Percentiles rank a stretch among this genome's conserved stretches.
Conservation (phyloP, 2,329 filamentous ascomycete species). For the Falciphora oryzae region DNA sequence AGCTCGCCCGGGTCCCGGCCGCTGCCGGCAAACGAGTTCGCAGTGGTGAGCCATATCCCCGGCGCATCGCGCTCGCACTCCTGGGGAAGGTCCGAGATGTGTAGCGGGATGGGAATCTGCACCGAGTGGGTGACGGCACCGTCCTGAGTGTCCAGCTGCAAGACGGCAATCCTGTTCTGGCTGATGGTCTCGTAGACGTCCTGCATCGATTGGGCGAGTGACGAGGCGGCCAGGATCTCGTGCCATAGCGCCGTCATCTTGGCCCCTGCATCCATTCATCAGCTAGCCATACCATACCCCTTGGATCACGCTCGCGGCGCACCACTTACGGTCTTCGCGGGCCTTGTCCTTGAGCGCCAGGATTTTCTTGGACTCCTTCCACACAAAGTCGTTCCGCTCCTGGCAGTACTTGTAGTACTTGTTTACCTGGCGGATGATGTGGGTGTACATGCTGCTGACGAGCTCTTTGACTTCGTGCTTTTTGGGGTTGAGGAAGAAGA, state of each 20-base stretch:
- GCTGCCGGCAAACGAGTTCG: conserved; percentile 59
- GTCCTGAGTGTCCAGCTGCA: conserved; percentile 63
- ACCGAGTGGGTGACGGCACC: conserved; percentile 56
- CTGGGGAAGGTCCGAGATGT: conserved; percentile 66
- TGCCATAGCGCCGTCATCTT: conserved; percentile 64
- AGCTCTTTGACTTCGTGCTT: conserved; percentile 70
- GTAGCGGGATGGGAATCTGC: conserved; percentile 60
- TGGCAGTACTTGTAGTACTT: conserved; percentile 92
- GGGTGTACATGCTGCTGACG: conserved; percentile 72
- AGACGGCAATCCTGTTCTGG: conserved; percentile 76
- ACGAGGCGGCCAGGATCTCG: conserved; percentile 65
- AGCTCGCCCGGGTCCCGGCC: conserved; percentile 37
- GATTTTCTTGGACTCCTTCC: conserved; percentile 82
- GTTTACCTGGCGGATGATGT: conserved; percentile 87
- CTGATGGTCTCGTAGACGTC: conserved; percentile 78
- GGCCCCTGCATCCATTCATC: conserved; percentile 31
- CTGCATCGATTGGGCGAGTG: conserved; percentile 74
- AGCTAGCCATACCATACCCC: too few relatives aligned
- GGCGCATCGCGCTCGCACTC: conserved; percentile 50
- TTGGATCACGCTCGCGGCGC: too few relatives aligned
- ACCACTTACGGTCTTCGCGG: conserved; percentile 55
- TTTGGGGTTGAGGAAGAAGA: conserved; percentile 82
- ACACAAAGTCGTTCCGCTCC: conserved; percentile 82
- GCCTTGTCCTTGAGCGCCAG: conserved; percentile 75
- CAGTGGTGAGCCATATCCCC: conserved; percentile 82